Conservation (phyloP, 768 basidiomycete genomes). For the Tulasnella calospora region DNA sequence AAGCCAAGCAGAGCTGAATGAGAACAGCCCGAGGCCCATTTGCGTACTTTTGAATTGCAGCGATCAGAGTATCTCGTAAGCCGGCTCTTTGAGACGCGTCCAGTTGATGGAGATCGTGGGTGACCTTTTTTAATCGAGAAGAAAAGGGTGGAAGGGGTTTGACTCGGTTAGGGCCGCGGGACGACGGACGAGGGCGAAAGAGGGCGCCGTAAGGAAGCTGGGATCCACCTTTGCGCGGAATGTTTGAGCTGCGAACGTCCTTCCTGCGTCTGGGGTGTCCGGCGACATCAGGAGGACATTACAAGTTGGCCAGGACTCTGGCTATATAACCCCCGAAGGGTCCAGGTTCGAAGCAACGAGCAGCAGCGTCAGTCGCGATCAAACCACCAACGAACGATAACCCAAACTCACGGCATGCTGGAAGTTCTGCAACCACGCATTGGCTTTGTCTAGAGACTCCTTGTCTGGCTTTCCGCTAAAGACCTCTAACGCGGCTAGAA, state of each 20-base stretch:
- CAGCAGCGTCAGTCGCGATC: slow-evolving; percentile 1
- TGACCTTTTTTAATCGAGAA: slow-evolving; percentile 55
- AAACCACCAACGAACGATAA: neutral
- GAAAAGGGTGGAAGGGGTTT: slow-evolving; percentile 32
- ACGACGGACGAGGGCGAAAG: slow-evolving; percentile 2
- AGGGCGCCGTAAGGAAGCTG: slow-evolving; percentile 11
- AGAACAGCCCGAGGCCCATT: slow-evolving; percentile 77
- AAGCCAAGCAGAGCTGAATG: slow-evolving; percentile 82
- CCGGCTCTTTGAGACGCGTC: slow-evolving; percentile 62
- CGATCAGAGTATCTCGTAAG: slow-evolving; percentile 82
- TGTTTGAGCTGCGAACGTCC: slow-evolving; percentile 94
- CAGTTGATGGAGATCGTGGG: slow-evolving; percentile 90
- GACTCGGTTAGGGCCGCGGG: slow-evolving; percentile 13
- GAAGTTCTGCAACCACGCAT: slow-evolving; percentile 95
- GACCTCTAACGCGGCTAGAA: slow-evolving; percentile 72
- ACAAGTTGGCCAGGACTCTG: slow-evolving; percentile 94
- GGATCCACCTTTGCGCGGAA: slow-evolving; percentile 77
- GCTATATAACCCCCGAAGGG: slow-evolving; percentile 46
- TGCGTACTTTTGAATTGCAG: slow-evolving; percentile 63
- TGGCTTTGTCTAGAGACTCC: slow-evolving; percentile 74
- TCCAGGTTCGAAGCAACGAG: neutral
- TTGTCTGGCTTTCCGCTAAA: slow-evolving; percentile 78
- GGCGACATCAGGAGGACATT: slow-evolving; percentile 81
- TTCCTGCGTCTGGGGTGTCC: slow-evolving; percentile 71
- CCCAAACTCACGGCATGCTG: slow-evolving; percentile 94